Base-by-base conservation (phyloP, 1,284 basidiomycete genomes). In the Coriolopsis trogii region DNA sequence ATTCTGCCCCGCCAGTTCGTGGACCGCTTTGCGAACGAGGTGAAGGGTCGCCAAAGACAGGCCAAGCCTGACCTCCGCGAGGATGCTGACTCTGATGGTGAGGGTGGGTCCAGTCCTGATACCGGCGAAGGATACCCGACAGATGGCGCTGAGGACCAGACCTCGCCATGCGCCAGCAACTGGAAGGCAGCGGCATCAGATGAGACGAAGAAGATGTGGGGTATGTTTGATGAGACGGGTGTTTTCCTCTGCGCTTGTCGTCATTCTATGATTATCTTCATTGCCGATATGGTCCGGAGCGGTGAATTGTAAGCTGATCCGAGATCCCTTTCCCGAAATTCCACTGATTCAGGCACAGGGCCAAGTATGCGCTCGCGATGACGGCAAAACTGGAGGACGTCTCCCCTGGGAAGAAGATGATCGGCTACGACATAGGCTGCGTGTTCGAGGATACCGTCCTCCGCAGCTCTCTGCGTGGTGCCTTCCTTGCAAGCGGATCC, bases 341-440 rank as follows among this genome's bases (percentile, higher is more conserved):
- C 15, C 6, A 16, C 31, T 33, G 18, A 33, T 16, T 33, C 15
- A 6, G 30, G 44, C 24, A 1, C 54, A 73, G 72, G 3, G 70
- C 70, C n/a, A 73, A 73, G 51, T 71, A 73, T 43, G 62, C 64
- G 0, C 55, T 73, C 0, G 69, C 70, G 0, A 62, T 65, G 9
- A 47, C 65, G 8, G 51, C 61, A 3, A 55, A 60, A 40, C 30
- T 67, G 1, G 39, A 71, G 1, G 56, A 64, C 15, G 39, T 37
- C 1, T 56, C 66, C 28, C 59, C 56, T 2, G 15, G 20, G 0
- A 39, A 20, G 1, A 37, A 25, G 2, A 30, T 53, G 2, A 15
- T 29, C 8, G 50, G 49, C 3, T 74, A 71, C 51, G 67, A 73
- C 49, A 71, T 73, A 28, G 70, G 67, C 2, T 74, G 72, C 49